Base-by-base conservation (phyloP, 257 asterid genomes). In the Thymus quinquecostatus region DNA sequence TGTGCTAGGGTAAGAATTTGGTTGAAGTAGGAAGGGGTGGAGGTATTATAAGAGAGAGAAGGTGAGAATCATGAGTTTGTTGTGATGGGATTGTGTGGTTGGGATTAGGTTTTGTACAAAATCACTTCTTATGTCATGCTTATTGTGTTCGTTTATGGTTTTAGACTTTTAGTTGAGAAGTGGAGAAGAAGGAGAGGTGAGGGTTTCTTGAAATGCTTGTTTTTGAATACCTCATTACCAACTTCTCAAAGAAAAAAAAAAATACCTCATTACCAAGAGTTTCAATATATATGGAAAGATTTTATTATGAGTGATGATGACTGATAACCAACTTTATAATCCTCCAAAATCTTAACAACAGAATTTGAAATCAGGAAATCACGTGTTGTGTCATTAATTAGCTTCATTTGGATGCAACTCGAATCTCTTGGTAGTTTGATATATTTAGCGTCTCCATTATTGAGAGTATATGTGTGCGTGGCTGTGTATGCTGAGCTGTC, bases 1-100 rank as follows among this genome's bases (percentile, higher is more conserved):
- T 66, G 58, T 40, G 32, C 14, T 48, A 27, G 38, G 44, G 38
- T 12, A 0, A 75, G 21, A 69, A 65, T 55, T 53, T 66, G 70
- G 50, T 64, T 41, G 69, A 34, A 59, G 66, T 66, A 53, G 73
- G 66, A 50, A 60, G 36, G 41, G n/a, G n/a, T 53, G 3, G 12
- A 55, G 70, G 47, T 63, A 73, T 73, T 82, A 79, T 87, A 77
- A 29, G 69, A 48, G 78, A 1, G 64, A 43, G 63, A 21, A 43
- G 63, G 12, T 30, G 62, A 11, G 41, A 38, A 4, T 44, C 49
- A 44, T 44, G 49, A 44, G 10, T 7, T 3, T 44, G 12, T 44
- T 44, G 49, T 11, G 76, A 40, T 54, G 54, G 29, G 58, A 6
- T 70, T 78, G 55, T 64, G 83, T 60, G 73, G 81, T 73, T 57